A percentile compares a stretch with the other conserved stretches of the same genome.
phyloP scores from a whole-genome alignment of 441 rosid genomes.

The Adansonia grandidieri region DNA sequence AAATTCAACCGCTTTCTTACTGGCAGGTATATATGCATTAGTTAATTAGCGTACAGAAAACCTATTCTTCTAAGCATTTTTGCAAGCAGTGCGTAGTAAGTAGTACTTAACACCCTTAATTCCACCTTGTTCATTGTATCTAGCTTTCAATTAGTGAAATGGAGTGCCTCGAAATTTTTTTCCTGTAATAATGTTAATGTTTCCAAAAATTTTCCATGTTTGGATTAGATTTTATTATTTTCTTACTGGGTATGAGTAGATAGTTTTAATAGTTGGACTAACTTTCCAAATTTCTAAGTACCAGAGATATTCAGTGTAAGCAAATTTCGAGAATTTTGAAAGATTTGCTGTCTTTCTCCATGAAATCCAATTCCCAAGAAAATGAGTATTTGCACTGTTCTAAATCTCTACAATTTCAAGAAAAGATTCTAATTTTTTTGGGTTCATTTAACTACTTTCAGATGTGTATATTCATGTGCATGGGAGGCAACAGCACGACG shows the following conservation, averaged over 20 bases:
- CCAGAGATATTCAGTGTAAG: background rate
- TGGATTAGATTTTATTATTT: background rate
- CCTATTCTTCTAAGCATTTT: background rate
- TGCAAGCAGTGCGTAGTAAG: background rate
- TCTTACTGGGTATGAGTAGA: background rate
- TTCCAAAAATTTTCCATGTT: background rate
- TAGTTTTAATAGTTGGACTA: background rate
- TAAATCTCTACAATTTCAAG: background rate
- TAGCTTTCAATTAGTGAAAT: background rate
- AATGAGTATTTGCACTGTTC: background rate
- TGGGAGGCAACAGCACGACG: constrained; percentile 91
- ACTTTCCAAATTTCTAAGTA: background rate
- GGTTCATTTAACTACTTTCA: constrained; percentile 22
- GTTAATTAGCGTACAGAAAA: background rate
- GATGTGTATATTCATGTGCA: constrained; percentile 79
- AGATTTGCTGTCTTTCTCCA: background rate
- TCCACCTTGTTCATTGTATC: background rate
- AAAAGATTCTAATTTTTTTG: background rate
- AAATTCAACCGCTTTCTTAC: constrained; percentile 64
- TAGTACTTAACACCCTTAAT: background rate
- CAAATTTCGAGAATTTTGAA: background rate
- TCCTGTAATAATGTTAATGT: background rate
- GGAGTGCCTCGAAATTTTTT: no score
- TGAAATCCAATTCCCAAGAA: background rate
- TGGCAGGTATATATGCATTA: constrained; percentile 65